Evolutionary conservation across 2,329 filamentous ascomycete species (phyloP).

Genomic region (Colletotrichum abscissum): DNA sequence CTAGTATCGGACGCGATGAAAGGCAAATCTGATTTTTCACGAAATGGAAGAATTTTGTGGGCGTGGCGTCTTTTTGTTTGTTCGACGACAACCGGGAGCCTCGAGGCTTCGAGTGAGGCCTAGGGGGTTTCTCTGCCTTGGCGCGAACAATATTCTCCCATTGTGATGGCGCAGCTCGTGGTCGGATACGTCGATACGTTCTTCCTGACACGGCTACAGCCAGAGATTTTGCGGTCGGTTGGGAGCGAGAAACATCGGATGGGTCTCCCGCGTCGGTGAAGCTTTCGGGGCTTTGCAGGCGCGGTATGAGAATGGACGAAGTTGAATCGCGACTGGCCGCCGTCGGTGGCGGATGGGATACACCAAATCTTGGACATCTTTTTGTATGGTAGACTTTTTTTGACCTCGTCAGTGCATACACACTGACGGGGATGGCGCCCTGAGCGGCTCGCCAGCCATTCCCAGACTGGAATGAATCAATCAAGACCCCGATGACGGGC

Average conservation of each 20-base stretch:
- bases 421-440: conserved; percentile 10
- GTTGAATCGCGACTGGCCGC: background rate
- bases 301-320: background rate
- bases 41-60: conserved; percentile 42
- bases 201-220: background rate
- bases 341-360: background rate
- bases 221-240: background rate
- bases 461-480: conserved; percentile 13
- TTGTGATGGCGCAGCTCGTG: background rate
- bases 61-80: background rate
- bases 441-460: conserved; percentile 16
- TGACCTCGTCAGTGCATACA: background rate
- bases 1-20: conserved; percentile 90
- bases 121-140: background rate
- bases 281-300: background rate
- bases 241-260: background rate
- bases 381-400: conserved; percentile 11
- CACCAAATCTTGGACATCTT: background rate
- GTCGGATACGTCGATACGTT: conserved; percentile 7
- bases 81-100: background rate
- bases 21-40: conserved; percentile 89
- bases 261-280: background rate
- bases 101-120: conserved; percentile 18
- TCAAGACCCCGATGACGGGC: conserved; percentile 12
- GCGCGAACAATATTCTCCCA: background rate